Evolutionary conservation across 176 grass and related monocot genomes (phyloP).

Genomic region (Neostapfia colusana): DNA sequence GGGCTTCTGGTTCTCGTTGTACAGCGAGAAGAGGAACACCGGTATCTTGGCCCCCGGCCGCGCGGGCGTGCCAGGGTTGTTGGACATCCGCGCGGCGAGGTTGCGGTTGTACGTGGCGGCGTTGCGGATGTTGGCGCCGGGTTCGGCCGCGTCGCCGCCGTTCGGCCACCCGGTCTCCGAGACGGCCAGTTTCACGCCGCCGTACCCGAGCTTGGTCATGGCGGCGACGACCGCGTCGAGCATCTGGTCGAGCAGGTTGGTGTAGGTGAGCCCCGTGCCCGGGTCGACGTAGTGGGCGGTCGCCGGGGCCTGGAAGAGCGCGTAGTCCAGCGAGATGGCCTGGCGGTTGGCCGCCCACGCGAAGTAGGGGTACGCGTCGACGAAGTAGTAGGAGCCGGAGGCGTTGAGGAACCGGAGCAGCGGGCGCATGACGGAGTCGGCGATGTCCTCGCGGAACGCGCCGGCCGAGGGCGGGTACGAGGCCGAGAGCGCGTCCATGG

Average conservation of each 20-base stretch:
- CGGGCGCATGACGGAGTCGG: conserved; percentile 44
- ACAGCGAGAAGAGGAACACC: conserved; percentile 63
- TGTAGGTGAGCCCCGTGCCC: conserved; percentile 47
- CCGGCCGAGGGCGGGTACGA: conserved; percentile 70
- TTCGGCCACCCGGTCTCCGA: conserved; percentile 73
- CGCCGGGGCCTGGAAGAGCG: conserved; percentile 45
- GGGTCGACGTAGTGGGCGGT: conserved; percentile 50
- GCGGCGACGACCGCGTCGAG: conserved; percentile 57
- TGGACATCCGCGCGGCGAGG: conserved; percentile 42
- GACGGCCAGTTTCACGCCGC: conserved; percentile 44
- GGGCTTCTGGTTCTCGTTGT: conserved; percentile 63
- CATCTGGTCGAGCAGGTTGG: conserved; percentile 70
- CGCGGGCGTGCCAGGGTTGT: conserved; percentile 47
- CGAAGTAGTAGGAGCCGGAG: conserved; percentile 56
- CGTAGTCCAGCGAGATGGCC: conserved; percentile 55
- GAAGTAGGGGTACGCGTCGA: conserved; percentile 72
- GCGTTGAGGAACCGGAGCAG: conserved; percentile 55
- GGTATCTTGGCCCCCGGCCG: conserved; percentile 39
- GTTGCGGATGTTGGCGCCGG: conserved; percentile 53
- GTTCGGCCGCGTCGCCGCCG: conserved; percentile 38
- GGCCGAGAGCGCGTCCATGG: conserved; percentile 52
- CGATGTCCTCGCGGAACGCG: conserved; percentile 67
- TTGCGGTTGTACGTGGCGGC: conserved; percentile 60
- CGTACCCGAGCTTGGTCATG: conserved; percentile 52
- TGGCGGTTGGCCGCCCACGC: conserved; percentile 33